Conservation (phyloP, 345 rosid genomes). For the Sonneratia alba region DNA sequence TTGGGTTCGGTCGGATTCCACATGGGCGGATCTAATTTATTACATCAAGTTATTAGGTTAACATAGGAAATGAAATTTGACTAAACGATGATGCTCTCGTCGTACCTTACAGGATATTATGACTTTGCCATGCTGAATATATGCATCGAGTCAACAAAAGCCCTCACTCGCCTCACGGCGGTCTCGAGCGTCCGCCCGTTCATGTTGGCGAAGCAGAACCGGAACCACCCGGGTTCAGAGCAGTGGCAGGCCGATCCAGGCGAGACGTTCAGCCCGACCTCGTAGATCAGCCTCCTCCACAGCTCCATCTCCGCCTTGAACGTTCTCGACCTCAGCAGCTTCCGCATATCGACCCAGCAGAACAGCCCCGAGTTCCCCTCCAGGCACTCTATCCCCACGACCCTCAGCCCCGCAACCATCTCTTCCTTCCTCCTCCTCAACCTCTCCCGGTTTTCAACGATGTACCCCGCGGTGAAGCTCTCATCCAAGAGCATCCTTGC, state of each 20-base stretch:
- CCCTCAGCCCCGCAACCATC: constrained; percentile 47
- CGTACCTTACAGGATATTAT: too few relatives aligned
- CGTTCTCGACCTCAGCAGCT: constrained; percentile 37
- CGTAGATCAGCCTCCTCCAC: constrained; percentile 51
- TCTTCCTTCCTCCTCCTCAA: constrained; percentile 39
- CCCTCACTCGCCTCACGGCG: constrained; percentile 42
- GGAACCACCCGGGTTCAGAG: constrained; percentile 80
- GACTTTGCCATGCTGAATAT: too few relatives aligned
- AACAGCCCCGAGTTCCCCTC: constrained; percentile 70
- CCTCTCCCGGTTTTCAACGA: constrained; percentile 49
- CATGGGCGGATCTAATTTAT: too few relatives aligned
- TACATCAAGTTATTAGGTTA: too few relatives aligned
- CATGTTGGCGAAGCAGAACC: constrained; percentile 78
- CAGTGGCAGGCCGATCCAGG: constrained; percentile 87
- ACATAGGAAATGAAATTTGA: too few relatives aligned
- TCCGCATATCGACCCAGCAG: constrained; percentile 86
- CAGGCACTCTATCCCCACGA: constrained; percentile 45
- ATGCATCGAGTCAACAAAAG: constrained; percentile 18
- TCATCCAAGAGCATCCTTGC: constrained; percentile 52
- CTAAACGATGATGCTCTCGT: too few relatives aligned
- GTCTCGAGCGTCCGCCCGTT: constrained; percentile 30
- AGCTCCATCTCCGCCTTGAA: constrained; percentile 61
- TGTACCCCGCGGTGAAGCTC: constrained; percentile 42
- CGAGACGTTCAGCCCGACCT: constrained; percentile 64
- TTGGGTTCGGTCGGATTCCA: too few relatives aligned